Percentiles rank a stretch among this genome's conserved stretches.
Evolutionary conservation across 2,329 filamentous ascomycete genomes (phyloP).

Genomic region (Alternaria sp.): DNA sequence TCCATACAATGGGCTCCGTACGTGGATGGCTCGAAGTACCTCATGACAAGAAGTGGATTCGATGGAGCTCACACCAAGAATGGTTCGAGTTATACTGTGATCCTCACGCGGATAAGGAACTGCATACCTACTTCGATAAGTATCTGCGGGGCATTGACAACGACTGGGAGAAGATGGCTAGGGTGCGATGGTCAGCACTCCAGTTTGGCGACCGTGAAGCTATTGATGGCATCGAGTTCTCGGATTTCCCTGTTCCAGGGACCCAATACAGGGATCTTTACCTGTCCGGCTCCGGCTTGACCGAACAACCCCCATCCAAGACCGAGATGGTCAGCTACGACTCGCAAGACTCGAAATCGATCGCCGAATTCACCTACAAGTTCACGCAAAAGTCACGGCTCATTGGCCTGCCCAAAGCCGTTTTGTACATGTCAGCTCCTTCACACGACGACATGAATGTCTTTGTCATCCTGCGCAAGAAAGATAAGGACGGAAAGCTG

Average conservation of each 20-base stretch:
- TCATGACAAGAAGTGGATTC: conserved; percentile 10
- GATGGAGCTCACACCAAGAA: conserved; percentile 16
- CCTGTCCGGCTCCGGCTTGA: conserved; percentile 11
- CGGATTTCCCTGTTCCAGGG: conserved; percentile 22
- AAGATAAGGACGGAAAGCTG: conserved; percentile 51
- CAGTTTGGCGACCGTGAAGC: conserved; percentile 25
- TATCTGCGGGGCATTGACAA: conserved; percentile 55
- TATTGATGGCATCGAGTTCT: conserved; percentile 23
- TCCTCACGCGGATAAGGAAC: conserved; percentile 10
- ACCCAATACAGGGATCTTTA: conserved; percentile 22
- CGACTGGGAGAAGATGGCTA: conserved; percentile 57
- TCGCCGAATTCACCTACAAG: conserved; percentile 23
- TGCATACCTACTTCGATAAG: conserved; percentile 53
- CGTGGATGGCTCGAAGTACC: conserved; percentile 6
- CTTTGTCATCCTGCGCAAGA: conserved; percentile 55
- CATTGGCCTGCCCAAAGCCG: conserved; percentile 56
- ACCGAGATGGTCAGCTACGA: conserved; percentile 18
- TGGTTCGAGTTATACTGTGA: conserved; percentile 25
- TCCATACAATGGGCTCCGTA: conserved; percentile 22
- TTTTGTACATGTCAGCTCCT: conserved; percentile 55
- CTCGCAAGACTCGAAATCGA: conserved; percentile 21
- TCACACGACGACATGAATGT: conserved; percentile 54
- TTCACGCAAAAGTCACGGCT: conserved; percentile 50
- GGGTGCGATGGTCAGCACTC: conserved; percentile 52
- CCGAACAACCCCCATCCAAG: not conserved